phyloP scores from a whole-genome alignment of 345 rosid species.

The Salix suchowensis region DNA sequence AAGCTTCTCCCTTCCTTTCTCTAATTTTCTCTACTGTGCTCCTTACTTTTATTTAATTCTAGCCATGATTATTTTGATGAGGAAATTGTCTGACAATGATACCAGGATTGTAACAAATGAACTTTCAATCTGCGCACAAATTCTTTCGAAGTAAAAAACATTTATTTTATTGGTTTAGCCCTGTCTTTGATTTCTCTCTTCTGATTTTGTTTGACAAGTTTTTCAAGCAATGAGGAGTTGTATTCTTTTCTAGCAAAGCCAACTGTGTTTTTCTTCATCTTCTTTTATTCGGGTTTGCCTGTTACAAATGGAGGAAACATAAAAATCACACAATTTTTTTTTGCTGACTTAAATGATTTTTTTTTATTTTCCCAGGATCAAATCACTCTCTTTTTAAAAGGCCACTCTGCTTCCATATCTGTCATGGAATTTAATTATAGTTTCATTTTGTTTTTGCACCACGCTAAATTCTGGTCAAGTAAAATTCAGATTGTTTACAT shows the following conservation, averaged over 20 bases:
- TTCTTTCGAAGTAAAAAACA: no score
- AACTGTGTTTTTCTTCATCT: not conserved
- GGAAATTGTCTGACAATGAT: not conserved
- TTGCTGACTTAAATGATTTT: not conserved
- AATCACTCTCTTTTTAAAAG: not conserved
- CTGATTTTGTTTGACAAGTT: not conserved
- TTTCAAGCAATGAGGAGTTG: not conserved
- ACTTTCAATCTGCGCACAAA: not conserved
- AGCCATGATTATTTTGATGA: not conserved
- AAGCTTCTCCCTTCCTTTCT: not conserved
- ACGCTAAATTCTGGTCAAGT: not conserved
- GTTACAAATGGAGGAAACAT: not conserved
- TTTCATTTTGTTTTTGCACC: not conserved
- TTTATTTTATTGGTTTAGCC: no score
- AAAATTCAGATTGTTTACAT: not conserved
- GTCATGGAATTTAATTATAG: not conserved
- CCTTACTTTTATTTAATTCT: not conserved
- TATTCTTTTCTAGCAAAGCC: no score
- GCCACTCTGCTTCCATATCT: not conserved
- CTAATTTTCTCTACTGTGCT: not conserved
- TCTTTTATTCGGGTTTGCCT: not conserved
- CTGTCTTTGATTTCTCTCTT: no score
- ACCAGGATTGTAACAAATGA: not conserved
- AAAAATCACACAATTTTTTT: not conserved
- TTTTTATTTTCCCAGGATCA: not conserved